Conservation (phyloP, 2,329 filamentous ascomycete genomes). For the Scedosporium boydii region DNA sequence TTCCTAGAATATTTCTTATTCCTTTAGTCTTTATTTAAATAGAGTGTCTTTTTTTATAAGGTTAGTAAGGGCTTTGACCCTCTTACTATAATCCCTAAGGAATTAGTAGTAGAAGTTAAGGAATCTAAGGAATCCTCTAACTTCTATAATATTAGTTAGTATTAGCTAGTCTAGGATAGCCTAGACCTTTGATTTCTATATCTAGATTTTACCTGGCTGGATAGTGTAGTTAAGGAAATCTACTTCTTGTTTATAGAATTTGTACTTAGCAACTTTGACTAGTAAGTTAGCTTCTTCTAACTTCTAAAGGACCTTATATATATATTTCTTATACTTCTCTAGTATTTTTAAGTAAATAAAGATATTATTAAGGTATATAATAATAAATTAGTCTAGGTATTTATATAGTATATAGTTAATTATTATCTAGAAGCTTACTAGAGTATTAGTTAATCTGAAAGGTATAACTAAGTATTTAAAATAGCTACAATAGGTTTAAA, state of each 20-base stretch:
- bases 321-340: conserved; percentile 4
- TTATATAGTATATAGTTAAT: conserved; percentile 9
- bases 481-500: conserved; percentile 8
- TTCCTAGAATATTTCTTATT: background rate
- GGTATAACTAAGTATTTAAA: conserved; percentile 12
- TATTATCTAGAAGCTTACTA: conserved; percentile 9
- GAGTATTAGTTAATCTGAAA: conserved; percentile 10
- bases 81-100: background rate
- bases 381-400: conserved; percentile 9
- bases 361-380: conserved; percentile 12
- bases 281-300: background rate
- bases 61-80: background rate
- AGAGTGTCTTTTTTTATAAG: background rate
- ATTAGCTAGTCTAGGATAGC: too few species aligned
- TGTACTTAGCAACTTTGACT: background rate
- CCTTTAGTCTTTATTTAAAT: background rate
- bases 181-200: background rate
- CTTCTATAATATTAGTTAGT: too few species aligned
- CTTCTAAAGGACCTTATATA: background rate
- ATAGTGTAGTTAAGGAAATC: background rate
- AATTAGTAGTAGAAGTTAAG: too few species aligned
- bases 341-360: conserved; percentile 8
- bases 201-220: background rate
- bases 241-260: background rate
- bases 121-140: too few species aligned